phyloP scores from a whole-genome alignment of 148 eudicot species.

The Camellia granthamiana region DNA sequence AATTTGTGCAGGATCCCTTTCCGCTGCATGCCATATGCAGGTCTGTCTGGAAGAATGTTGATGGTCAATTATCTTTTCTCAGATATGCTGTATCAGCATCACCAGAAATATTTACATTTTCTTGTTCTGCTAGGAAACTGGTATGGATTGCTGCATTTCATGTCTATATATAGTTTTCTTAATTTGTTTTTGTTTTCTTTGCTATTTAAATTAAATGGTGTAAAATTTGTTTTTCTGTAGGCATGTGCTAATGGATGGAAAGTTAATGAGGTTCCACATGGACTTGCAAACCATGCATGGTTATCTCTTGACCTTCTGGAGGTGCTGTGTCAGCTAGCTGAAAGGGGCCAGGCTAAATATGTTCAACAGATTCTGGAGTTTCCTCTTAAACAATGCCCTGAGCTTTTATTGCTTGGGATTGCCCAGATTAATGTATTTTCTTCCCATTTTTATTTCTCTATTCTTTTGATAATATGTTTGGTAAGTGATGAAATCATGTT shows the following conservation, averaged over 20 bases:
- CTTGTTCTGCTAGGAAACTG: conserved; percentile 9
- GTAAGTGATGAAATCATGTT: neutral
- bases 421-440: conserved; percentile 11
- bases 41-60: conserved; percentile 16
- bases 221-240: neutral
- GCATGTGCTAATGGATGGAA: neutral
- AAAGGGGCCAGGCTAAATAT: conserved; percentile 11
- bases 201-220: neutral
- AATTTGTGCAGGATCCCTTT: conserved; percentile 12
- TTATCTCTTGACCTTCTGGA: conserved; percentile 16
- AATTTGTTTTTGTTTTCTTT: neutral
- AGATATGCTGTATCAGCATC: conserved; percentile 9
- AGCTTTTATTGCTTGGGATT: conserved; percentile 12
- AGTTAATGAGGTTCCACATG: neutral
- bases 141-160: conserved; percentile 1
- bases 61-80: conserved; percentile 14
- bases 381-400: conserved; percentile 11
- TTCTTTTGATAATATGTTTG: neutral
- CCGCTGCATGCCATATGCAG: conserved; percentile 12
- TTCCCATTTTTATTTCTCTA: neutral
- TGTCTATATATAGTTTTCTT: neutral
- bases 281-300: conserved; percentile 10
- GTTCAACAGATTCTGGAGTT: conserved; percentile 3
- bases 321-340: conserved; percentile 12
- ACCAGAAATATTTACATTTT: conserved; percentile 14